Percentiles rank a stretch among this genome's conserved stretches.
Conservation (phyloP, 495 filamentous ascomycete genomes). For the Penicillium taxi region DNA sequence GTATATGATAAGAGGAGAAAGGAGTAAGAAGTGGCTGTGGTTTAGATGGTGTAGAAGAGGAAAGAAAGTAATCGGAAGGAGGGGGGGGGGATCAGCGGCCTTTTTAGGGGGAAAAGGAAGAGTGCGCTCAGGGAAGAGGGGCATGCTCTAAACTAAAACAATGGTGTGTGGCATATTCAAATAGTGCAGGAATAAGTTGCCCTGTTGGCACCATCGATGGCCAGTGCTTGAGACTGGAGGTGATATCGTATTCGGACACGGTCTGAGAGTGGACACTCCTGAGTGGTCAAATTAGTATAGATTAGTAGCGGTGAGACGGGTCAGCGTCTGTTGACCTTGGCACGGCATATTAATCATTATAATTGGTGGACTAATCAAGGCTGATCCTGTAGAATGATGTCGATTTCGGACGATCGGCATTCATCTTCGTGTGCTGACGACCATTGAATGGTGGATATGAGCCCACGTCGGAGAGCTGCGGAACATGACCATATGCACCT, state of each 20-base stretch:
- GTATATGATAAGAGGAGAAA: too few species aligned
- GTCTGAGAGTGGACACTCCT: slow-evolving; percentile 10
- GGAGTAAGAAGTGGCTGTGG: too few species aligned
- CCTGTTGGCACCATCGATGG: slow-evolving; percentile 21
- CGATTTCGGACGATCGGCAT: slow-evolving; percentile 20
- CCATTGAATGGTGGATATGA: slow-evolving; percentile 12
- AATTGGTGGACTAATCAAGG: slow-evolving; percentile 14
- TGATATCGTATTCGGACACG: slow-evolving; percentile 20
- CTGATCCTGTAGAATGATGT: slow-evolving; percentile 26
- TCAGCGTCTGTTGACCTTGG: slow-evolving; percentile 16
- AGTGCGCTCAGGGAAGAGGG: slow-evolving; percentile 11
- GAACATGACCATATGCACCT: not conserved
- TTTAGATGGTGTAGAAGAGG: slow-evolving; percentile 14
- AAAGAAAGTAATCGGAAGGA: slow-evolving; percentile 11
- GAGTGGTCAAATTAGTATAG: slow-evolving; percentile 12
- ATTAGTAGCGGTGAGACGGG: slow-evolving; percentile 28
- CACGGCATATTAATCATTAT: slow-evolving; percentile 5
- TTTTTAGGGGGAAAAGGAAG: slow-evolving; percentile 17
- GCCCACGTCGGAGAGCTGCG: slow-evolving; percentile 16
- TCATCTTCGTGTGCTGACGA: slow-evolving; percentile 9
- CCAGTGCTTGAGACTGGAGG: slow-evolving; percentile 21
- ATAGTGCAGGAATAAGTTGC: slow-evolving; percentile 23
- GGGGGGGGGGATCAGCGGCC: slow-evolving; percentile 20
- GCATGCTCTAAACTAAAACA: slow-evolving; percentile 14
- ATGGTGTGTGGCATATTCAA: slow-evolving; percentile 29